Percentiles rank a stretch among this genome's conserved stretches.
Evolutionary conservation across 2,329 filamentous ascomycete genomes (phyloP).

Genomic region (Chrysoporthe austroafricana): DNA sequence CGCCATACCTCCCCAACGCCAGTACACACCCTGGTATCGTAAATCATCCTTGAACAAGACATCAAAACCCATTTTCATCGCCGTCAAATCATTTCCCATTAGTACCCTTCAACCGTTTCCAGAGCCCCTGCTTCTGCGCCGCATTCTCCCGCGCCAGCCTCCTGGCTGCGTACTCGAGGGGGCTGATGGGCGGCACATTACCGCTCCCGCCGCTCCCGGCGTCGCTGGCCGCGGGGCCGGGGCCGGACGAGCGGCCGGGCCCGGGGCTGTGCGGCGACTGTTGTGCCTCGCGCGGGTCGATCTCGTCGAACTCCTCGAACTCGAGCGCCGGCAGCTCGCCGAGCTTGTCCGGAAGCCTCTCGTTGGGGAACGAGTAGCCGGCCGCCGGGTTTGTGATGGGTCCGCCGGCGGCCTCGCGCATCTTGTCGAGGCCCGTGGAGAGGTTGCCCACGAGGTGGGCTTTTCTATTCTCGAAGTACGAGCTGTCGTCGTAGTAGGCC

Average conservation of each 20-base stretch:
- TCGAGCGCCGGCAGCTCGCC: constrained; percentile 22
- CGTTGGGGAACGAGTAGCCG: constrained; percentile 24
- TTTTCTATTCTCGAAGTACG: constrained; percentile 33
- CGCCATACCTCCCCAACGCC: neutral
- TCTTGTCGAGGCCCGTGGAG: constrained; percentile 39
- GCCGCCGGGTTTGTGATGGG: constrained; percentile 4
- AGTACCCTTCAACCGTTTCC: constrained; percentile 34
- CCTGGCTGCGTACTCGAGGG: constrained; percentile 41
- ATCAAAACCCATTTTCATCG: neutral
- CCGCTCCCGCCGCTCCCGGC: constrained; percentile 12
- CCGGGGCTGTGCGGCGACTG: constrained; percentile 53
- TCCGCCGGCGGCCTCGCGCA: constrained; percentile 33
- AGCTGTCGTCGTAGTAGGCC: constrained; percentile 25
- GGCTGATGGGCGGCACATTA: constrained; percentile 40
- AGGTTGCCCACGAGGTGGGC: constrained; percentile 38
- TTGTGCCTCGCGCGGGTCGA: constrained; percentile 48
- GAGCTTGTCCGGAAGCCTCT: constrained; percentile 27
- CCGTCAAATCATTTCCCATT: constrained; percentile 28
- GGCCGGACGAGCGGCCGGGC: constrained; percentile 31
- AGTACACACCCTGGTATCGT: constrained; percentile 4
- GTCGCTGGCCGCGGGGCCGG: neutral
- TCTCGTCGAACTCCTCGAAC: constrained; percentile 42
- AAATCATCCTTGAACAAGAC: neutral
- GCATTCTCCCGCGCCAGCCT: constrained; percentile 14
- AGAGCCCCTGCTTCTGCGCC: constrained; percentile 31